A percentile compares a stretch with the other conserved stretches of the same genome.
These are phyloP conservation scores for Coniochaeta sp. DNA, from an alignment of 2,329 filamentous ascomycete species.

Conservation along the genomic window DNA sequence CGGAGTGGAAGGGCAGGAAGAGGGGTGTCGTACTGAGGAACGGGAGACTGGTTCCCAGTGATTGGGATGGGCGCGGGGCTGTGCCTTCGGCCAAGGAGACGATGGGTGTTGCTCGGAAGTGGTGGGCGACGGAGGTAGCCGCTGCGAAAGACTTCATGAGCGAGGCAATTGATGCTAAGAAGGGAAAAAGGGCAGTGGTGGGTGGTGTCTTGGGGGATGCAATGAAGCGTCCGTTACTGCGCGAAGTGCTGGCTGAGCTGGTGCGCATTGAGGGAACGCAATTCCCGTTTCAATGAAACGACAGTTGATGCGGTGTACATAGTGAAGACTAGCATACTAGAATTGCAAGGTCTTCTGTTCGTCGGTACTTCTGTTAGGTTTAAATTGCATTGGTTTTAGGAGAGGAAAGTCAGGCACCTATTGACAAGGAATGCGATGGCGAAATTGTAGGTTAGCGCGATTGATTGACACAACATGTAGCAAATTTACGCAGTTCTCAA, in stretches of 20 bases:
- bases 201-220: neutral
- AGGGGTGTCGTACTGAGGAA: conserved; percentile 6
- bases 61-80: neutral
- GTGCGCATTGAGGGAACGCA: neutral
- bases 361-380: too few species aligned
- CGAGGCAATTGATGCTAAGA: neutral
- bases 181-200: neutral
- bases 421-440: too few species aligned
- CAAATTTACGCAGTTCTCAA: neutral
- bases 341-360: neutral
- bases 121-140: conserved; percentile 8
- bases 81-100: neutral
- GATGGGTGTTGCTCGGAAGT: conserved; percentile 4
- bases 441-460: too few species aligned
- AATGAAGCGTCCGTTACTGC: neutral
- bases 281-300: neutral
- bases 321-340: too few species aligned
- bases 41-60: conserved; percentile 9
- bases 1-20: conserved; percentile 10
- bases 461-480: too few species aligned
- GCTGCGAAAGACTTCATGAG: conserved; percentile 5
- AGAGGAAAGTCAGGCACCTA: too few species aligned
- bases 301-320: too few species aligned
- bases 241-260: neutral
- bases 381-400: too few species aligned